phyloP scores from a whole-genome alignment of 257 asterid genomes.

The Ajuga chamaepitys region DNA sequence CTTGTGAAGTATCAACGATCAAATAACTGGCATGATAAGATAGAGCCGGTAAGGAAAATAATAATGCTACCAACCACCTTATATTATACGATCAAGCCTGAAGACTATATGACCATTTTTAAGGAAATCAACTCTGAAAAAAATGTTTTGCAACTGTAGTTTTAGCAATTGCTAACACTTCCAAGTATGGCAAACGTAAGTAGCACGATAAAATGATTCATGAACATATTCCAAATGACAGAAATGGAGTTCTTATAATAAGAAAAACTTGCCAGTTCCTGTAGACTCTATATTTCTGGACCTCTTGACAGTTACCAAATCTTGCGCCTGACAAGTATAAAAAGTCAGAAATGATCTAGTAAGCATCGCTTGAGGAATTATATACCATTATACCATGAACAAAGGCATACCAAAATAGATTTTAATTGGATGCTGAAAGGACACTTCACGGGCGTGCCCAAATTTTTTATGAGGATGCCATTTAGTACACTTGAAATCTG shows the following conservation, averaged over 20 bases:
- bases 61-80: constrained; percentile 9
- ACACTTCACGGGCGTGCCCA: constrained; percentile 67
- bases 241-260: neutral
- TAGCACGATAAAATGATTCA: constrained; percentile 5
- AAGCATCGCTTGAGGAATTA: constrained; percentile 9
- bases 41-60: constrained; percentile 11
- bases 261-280: constrained; percentile 36
- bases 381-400: constrained; percentile 7
- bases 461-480: constrained; percentile 68
- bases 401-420: constrained; percentile 68
- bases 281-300: constrained; percentile 60
- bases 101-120: neutral
- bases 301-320: constrained; percentile 72
- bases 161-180: neutral
- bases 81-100: neutral
- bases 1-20: constrained; percentile 78
- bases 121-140: neutral
- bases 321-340: constrained; percentile 60
- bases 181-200: neutral
- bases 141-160: neutral
- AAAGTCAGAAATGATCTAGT: constrained; percentile 11
- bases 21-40: constrained; percentile 58
- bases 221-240: constrained; percentile 6
- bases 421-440: constrained; percentile 97
- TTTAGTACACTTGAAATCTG: constrained; percentile 71